These are phyloP conservation scores for Diaporthe nobilis DNA, from an alignment of 2,329 filamentous ascomycete species.

Conservation along the genomic window DNA sequence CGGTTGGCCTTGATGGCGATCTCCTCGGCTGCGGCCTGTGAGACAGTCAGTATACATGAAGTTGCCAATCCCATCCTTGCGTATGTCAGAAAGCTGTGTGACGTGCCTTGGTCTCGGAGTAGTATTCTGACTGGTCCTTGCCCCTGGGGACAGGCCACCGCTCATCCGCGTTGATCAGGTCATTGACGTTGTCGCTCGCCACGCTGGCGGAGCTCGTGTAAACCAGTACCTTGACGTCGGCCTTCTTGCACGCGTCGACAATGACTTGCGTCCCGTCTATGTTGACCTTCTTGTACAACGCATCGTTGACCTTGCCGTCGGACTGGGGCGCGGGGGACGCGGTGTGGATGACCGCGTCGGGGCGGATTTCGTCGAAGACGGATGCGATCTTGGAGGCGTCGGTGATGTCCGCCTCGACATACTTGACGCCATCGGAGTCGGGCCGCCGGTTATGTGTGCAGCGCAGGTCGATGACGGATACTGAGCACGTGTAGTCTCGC, in stretches of 20 bases:
- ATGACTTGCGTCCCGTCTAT: slow-evolving; percentile 87
- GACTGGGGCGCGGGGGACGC: slow-evolving; percentile 78
- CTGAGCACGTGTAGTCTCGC: slow-evolving; percentile 69
- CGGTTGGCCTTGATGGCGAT: slow-evolving; percentile 84
- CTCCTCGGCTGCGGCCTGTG: slow-evolving; percentile 81
- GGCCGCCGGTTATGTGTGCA: slow-evolving; percentile 78
- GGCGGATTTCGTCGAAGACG: slow-evolving; percentile 76
- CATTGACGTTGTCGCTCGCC: slow-evolving; percentile 83
- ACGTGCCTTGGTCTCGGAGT: slow-evolving; percentile 88
- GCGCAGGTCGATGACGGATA: slow-evolving; percentile 81
- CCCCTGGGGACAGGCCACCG: slow-evolving; percentile 82
- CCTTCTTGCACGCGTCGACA: slow-evolving; percentile 78
- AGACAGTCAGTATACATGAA: not conserved
- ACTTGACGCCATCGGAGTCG: slow-evolving; percentile 69
- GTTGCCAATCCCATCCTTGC: accelerated
- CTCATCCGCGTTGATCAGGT: slow-evolving; percentile 90
- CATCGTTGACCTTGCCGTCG: slow-evolving; percentile 66
- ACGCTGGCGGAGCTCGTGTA: slow-evolving; percentile 94
- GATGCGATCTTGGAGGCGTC: slow-evolving; percentile 71
- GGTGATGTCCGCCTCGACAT: slow-evolving; percentile 85
- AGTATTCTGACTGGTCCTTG: slow-evolving; percentile 81
- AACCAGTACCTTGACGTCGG: slow-evolving; percentile 84
- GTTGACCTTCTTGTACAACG: slow-evolving; percentile 85
- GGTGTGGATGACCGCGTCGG: slow-evolving; percentile 91
- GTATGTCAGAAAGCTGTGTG: not conserved